Conservation (phyloP, 352 stramenopile genomes). For the Phytophthora chlamydospora region DNA sequence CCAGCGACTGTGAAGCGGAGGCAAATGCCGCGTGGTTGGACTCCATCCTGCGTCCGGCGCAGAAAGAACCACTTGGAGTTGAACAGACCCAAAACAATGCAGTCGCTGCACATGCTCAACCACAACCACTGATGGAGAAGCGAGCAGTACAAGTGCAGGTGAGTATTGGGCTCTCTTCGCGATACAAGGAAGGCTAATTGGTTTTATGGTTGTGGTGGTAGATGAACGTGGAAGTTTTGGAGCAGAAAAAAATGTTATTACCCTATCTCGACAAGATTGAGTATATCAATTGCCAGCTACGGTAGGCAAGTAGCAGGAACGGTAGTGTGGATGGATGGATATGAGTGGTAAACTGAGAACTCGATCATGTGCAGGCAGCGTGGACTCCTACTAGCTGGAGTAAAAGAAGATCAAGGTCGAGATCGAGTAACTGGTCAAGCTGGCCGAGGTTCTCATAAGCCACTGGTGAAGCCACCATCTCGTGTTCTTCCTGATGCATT, state of each 20-base stretch:
- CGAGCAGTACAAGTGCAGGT: constrained; percentile 11
- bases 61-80: constrained; percentile 2
- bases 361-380: constrained; percentile 35
- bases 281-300: constrained; percentile 86
- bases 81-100: constrained; percentile 15
- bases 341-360: neutral
- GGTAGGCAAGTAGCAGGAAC: constrained; percentile 28
- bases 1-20: constrained; percentile 9
- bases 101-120: constrained; percentile 5
- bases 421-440: constrained; percentile 1
- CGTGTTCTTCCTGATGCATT: constrained; percentile 2
- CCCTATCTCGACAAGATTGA: constrained; percentile 89
- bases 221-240: constrained; percentile 64
- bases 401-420: constrained; percentile 10
- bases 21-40: constrained; percentile 33
- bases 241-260: constrained; percentile 85
- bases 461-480: constrained; percentile 12
- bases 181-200: neutral
- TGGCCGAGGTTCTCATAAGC: constrained; percentile 10
- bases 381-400: constrained; percentile 45
- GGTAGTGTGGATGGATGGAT: neutral
- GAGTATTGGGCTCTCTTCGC: neutral
- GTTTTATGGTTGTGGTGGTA: constrained; percentile 9
- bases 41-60: constrained; percentile 23
- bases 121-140: constrained; percentile 19